These are phyloP conservation scores for Aspergillus tamarii DNA, from an alignment of 2,329 filamentous ascomycete species.

Conservation along the genomic window DNA sequence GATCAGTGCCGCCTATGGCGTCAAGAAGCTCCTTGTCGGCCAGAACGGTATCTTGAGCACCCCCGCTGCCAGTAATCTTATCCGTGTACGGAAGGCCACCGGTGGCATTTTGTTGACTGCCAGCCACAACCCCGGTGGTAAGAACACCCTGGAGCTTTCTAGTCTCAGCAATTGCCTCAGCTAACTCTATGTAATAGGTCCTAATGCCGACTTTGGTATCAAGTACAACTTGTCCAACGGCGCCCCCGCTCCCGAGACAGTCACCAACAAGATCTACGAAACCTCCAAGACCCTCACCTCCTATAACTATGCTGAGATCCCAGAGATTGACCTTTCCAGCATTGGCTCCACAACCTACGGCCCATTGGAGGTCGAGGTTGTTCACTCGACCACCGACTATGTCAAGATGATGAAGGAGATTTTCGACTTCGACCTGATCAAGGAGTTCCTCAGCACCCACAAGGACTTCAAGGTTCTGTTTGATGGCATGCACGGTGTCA, in stretches of 20 bases:
- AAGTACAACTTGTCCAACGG: slow-evolving; percentile 99
- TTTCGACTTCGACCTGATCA: slow-evolving; percentile 96
- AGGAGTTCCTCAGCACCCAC: slow-evolving; percentile 84
- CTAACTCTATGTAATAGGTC: slow-evolving; percentile 58
- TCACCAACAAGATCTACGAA: slow-evolving; percentile 98
- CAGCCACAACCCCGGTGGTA: slow-evolving; percentile 97
- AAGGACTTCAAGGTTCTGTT: slow-evolving; percentile 96
- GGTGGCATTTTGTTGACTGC: slow-evolving; percentile 96
- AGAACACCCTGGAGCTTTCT: slow-evolving; percentile 38
- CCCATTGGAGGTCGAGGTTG: slow-evolving; percentile 86
- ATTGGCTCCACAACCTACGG: slow-evolving; percentile 86
- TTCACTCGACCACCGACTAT: slow-evolving; percentile 92
- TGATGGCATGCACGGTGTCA: slow-evolving; percentile 91
- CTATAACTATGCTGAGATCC: slow-evolving; percentile 89
- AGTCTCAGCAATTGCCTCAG: background rate
- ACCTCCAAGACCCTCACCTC: slow-evolving; percentile 84
- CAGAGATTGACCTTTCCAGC: slow-evolving; percentile 79
- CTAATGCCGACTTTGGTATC: slow-evolving; percentile 95
- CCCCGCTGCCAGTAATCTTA: slow-evolving; percentile 92
- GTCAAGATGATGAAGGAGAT: slow-evolving; percentile 95
- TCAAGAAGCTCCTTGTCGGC: slow-evolving; percentile 97
- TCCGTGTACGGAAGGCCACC: slow-evolving; percentile 90
- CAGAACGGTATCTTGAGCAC: slow-evolving; percentile 97
- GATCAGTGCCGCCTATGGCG: slow-evolving; percentile 94
- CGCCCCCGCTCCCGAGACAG: slow-evolving; percentile 89